Evolutionary conservation across 2,329 filamentous ascomycete species (phyloP).

Genomic region (Clarireedia monteithiana): DNA sequence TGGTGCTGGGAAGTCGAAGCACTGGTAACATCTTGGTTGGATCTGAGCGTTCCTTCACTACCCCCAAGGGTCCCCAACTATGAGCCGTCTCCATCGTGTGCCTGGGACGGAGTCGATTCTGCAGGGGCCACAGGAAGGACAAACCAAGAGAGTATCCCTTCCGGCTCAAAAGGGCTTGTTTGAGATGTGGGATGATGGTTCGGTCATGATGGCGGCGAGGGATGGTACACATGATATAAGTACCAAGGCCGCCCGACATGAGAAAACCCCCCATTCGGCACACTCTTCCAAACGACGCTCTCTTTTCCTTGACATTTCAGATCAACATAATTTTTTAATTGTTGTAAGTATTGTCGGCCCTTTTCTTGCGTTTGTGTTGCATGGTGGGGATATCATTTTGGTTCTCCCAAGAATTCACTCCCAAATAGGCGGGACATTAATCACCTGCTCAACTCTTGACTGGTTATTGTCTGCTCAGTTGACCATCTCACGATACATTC

Average conservation of each 20-base stretch:
- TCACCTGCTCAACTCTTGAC: too few species aligned
- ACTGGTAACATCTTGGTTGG: not conserved
- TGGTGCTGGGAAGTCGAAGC: not conserved
- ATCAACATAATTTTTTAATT: not conserved
- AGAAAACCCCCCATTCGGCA: not conserved
- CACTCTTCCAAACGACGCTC: not conserved
- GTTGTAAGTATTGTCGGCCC: not conserved
- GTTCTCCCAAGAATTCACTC: too few species aligned
- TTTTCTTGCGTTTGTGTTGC: too few species aligned
- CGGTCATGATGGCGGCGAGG: not conserved
- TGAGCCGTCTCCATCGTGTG: not conserved
- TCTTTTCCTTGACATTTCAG: conserved; percentile 1
- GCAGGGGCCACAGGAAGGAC: not conserved
- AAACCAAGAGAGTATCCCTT: not conserved
- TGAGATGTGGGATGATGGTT: conserved; percentile 3
- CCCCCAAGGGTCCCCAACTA: not conserved
- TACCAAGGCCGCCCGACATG: not conserved
- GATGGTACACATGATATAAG: not conserved
- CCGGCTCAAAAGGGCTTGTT: not conserved
- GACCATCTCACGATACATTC: too few species aligned
- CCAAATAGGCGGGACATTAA: too few species aligned
- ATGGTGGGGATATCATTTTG: too few species aligned
- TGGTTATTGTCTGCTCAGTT: too few species aligned
- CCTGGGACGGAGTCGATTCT: not conserved
- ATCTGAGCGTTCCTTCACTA: not conserved